A percentile compares a stretch with the other conserved stretches of the same genome.
These are phyloP conservation scores for Elsinoe ampelina DNA, from an alignment of 2,329 filamentous ascomycete species.

Conservation along the genomic window DNA sequence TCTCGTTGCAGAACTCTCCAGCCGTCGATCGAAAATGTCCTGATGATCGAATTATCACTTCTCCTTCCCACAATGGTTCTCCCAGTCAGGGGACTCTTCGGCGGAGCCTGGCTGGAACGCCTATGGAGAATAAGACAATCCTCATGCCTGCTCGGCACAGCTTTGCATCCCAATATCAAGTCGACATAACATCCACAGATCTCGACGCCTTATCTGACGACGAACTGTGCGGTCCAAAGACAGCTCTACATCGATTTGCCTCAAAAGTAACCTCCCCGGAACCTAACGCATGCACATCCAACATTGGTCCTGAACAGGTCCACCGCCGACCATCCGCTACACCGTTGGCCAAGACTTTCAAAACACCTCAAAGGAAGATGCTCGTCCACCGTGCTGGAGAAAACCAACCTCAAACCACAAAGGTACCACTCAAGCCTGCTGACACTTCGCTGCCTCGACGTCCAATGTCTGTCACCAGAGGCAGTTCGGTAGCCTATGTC, in stretches of 20 bases:
- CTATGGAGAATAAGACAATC: slow-evolving; percentile 11
- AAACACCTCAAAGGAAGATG: slow-evolving; percentile 9
- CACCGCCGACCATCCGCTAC: neutral
- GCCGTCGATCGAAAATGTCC: slow-evolving; percentile 2
- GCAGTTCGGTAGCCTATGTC: slow-evolving; percentile 13
- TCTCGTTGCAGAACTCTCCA: neutral
- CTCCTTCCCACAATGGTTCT: neutral
- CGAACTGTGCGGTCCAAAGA: slow-evolving; percentile 18
- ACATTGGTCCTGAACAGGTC: neutral
- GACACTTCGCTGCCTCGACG: slow-evolving; percentile 11
- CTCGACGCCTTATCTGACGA: slow-evolving; percentile 15
- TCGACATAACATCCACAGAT: neutral
- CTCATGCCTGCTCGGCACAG: neutral
- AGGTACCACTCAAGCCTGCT: slow-evolving; percentile 14
- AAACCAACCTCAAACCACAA: slow-evolving; percentile 16
- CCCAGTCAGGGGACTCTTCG: slow-evolving; percentile 5
- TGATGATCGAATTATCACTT: neutral
- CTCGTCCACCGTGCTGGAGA: neutral
- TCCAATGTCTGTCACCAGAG: slow-evolving; percentile 16
- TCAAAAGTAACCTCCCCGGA: neutral
- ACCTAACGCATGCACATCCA: neutral
- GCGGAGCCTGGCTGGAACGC: neutral
- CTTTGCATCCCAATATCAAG: neutral
- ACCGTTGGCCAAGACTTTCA: neutral
- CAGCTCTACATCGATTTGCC: slow-evolving; percentile 12